These are phyloP conservation scores for Microbotryomycetes sp. DNA, from an alignment of 1,284 basidiomycete genomes.

Conservation along the genomic window DNA sequence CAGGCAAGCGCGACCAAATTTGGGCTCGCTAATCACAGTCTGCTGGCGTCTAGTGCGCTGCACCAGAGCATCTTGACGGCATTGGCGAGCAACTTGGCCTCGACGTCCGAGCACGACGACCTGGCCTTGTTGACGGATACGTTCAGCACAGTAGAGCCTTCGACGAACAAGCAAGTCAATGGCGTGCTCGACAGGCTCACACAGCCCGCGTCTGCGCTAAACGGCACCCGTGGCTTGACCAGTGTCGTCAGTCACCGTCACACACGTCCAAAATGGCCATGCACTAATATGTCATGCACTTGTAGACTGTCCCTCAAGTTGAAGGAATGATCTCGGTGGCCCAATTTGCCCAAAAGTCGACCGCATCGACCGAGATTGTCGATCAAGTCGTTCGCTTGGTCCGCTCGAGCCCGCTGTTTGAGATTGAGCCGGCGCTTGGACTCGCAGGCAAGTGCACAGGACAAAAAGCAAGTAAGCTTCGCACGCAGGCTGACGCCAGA, in stretches of 20 bases:
- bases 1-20: background rate
- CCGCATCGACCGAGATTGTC: slow-evolving; percentile 1
- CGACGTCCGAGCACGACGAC: slow-evolving; percentile 29
- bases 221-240: slow-evolving; percentile 42
- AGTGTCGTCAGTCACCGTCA: slow-evolving; percentile 6
- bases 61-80: slow-evolving; percentile 72
- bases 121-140: slow-evolving; percentile 15
- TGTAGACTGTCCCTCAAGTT: slow-evolving; percentile 25
- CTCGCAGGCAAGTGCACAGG: slow-evolving; percentile 10
- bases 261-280: too few species aligned
- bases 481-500: slow-evolving; percentile 14
- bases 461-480: slow-evolving; percentile 52
- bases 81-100: slow-evolving; percentile 58
- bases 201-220: slow-evolving; percentile 53
- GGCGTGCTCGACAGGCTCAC: slow-evolving; percentile 13
- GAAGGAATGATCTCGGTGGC: slow-evolving; percentile 34
- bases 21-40: background rate
- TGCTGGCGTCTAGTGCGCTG: slow-evolving; percentile 46
- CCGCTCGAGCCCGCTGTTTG: slow-evolving; percentile 58
- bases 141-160: slow-evolving; percentile 10
- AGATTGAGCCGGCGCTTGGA: slow-evolving; percentile 64
- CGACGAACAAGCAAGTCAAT: slow-evolving; percentile 19
- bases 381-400: slow-evolving; percentile 44
- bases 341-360: slow-evolving; percentile 15
- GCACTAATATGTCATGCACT: slow-evolving; percentile 43